A percentile compares a stretch with the other conserved stretches of the same genome.
Evolutionary conservation across 2,329 filamentous ascomycete genomes (phyloP).

Genomic region (Clathrospora elynae): DNA sequence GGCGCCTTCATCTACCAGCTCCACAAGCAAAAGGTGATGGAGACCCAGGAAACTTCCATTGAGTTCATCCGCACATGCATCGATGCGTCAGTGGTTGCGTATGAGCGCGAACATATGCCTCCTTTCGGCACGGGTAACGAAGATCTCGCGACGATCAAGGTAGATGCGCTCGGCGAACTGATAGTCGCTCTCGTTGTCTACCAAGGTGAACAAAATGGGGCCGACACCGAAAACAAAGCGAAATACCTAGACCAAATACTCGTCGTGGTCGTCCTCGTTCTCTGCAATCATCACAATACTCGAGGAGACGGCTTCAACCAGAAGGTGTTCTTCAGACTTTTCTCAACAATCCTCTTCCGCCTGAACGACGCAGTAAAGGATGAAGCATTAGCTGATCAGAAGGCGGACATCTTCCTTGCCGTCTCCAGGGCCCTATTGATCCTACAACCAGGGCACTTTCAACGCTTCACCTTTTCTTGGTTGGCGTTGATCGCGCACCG

Average conservation of each 20-base stretch:
- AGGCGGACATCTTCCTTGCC: conserved; percentile 70
- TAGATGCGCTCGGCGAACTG: conserved; percentile 83
- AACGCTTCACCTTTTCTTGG: conserved; percentile 87
- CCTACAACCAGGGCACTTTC: conserved; percentile 76
- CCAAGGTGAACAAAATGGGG: conserved; percentile 64
- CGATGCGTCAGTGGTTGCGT: conserved; percentile 77
- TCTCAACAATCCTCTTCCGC: conserved; percentile 82
- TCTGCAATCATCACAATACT: conserved; percentile 84
- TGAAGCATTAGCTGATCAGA: conserved; percentile 55
- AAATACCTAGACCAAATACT: conserved; percentile 78
- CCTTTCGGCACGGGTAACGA: conserved; percentile 62
- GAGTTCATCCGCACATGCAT: conserved; percentile 81
- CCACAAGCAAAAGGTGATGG: conserved; percentile 73
- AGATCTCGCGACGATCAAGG: conserved; percentile 64
- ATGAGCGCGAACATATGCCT: conserved; percentile 70
- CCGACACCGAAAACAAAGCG: conserved; percentile 66
- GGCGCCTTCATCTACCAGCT: conserved; percentile 83
- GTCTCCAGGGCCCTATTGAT: conserved; percentile 74
- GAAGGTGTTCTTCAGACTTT: conserved; percentile 87
- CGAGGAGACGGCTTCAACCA: conserved; percentile 83
- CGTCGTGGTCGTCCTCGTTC: conserved; percentile 75
- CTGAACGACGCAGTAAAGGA: conserved; percentile 64
- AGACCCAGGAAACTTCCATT: conserved; percentile 74
- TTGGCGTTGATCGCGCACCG: conserved; percentile 81
- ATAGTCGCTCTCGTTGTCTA: conserved; percentile 76